Conservation (phyloP, 2,329 filamentous ascomycete genomes). For the Parafenestella ontariensis region DNA sequence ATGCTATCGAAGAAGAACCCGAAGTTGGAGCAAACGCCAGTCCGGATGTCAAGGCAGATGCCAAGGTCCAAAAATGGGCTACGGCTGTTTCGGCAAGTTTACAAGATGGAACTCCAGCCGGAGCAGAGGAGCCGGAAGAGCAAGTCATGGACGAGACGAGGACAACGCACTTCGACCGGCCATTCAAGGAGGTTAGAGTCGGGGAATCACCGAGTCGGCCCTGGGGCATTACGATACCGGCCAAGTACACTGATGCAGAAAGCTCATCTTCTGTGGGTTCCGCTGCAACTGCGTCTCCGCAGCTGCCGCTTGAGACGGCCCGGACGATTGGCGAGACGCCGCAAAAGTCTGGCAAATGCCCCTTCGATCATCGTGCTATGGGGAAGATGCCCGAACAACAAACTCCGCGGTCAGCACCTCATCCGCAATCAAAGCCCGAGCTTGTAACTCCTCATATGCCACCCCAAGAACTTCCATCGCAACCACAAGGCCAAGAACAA, state of each 20-base stretch:
- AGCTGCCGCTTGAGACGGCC: conserved; percentile 60
- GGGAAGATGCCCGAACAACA: conserved; percentile 19
- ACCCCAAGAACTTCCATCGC: conserved; percentile 5
- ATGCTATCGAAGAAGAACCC: conserved; percentile 55
- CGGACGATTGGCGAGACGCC: conserved; percentile 33
- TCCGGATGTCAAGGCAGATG: conserved; percentile 60
- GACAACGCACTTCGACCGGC: conserved; percentile 79
- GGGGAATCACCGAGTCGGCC: conserved; percentile 92
- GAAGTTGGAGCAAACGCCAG: conserved; percentile 55
- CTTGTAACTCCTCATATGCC: conserved; percentile 18
- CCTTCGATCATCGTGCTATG: conserved; percentile 43
- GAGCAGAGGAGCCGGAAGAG: conserved; percentile 47
- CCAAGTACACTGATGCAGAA: conserved; percentile 52
- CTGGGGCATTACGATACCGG: conserved; percentile 87
- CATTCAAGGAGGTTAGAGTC: conserved; percentile 86
- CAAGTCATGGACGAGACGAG: conserved; percentile 64
- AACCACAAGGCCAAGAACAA: conserved; percentile 8
- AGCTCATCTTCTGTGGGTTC: conserved; percentile 49
- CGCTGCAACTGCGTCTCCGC: conserved; percentile 52
- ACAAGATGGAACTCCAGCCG: conserved; percentile 49
- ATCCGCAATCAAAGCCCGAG: conserved; percentile 19
- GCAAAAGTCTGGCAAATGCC: conserved; percentile 42
- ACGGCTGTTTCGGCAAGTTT: conserved; percentile 71
- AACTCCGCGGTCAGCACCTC: conserved; percentile 8
- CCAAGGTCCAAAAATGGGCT: conserved; percentile 86